phyloP scores from a whole-genome alignment of 75 land plant species.

The Adiantum capillusveneris region DNA sequence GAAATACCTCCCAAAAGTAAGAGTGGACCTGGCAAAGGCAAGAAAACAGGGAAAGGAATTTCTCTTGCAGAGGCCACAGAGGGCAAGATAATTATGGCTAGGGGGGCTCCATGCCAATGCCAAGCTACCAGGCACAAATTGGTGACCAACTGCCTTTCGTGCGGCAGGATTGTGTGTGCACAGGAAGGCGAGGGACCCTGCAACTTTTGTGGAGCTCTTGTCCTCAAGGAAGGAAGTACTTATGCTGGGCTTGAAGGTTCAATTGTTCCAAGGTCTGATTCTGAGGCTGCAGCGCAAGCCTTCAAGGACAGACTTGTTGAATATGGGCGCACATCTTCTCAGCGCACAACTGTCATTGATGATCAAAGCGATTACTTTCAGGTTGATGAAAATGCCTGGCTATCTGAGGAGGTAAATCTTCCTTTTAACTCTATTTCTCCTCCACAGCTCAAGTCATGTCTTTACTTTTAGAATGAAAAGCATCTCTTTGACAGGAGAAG shows the following conservation, averaged over 20 bases:
- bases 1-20: constrained; percentile 21
- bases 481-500: constrained; percentile 51
- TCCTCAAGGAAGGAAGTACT: constrained; percentile 70
- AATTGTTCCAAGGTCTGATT: constrained; percentile 44
- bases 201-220: constrained; percentile 86
- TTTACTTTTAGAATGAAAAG: too few relatives aligned
- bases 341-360: constrained; percentile 84
- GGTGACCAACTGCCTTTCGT: constrained; percentile 87
- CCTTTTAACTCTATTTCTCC: too few relatives aligned
- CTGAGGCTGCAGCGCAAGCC: constrained; percentile 79
- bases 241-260: constrained; percentile 72
- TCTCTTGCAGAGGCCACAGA: constrained; percentile 90
- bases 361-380: constrained; percentile 97
- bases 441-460: too few relatives aligned
- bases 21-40: constrained; percentile 34
- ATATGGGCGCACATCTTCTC: constrained; percentile 79
- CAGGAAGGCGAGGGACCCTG: constrained; percentile 96
- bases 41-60: constrained; percentile 55
- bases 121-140: constrained; percentile 79
- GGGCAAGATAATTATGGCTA: constrained; percentile 63
- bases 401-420: constrained; percentile 66
- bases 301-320: constrained; percentile 85
- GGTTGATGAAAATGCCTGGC: constrained; percentile 77
- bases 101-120: constrained; percentile 76
- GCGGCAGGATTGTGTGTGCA: constrained; percentile 92